phyloP scores from a whole-genome alignment of 1,284 basidiomycete genomes.

The Apiotrichum sp. region DNA sequence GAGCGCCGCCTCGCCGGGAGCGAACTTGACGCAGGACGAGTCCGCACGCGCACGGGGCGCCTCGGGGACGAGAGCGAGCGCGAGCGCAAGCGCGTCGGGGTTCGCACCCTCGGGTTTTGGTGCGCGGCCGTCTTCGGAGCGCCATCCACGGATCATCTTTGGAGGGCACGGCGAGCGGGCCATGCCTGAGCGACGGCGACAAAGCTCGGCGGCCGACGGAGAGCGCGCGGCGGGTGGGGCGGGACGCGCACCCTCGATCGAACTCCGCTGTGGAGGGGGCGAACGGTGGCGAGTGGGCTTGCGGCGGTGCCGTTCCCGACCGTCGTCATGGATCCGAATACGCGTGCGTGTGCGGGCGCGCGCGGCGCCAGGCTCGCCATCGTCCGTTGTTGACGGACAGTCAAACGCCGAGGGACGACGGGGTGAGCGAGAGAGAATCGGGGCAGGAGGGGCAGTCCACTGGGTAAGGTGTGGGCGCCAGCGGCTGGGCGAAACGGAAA shows the following conservation, averaged over 20 bases:
- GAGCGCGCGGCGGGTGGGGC: conserved; percentile 30
- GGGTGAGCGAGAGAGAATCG: conserved; percentile 10
- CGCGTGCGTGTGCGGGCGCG: conserved; percentile 3
- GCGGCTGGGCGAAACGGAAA: neutral
- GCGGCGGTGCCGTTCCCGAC: neutral
- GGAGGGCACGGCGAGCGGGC: neutral
- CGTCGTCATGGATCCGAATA: conserved; percentile 13
- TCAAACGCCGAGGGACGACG: neutral
- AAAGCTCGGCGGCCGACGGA: conserved; percentile 26
- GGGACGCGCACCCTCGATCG: neutral
- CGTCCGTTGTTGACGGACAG: conserved; percentile 5
- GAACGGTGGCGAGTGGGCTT: conserved; percentile 25
- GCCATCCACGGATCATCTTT: conserved; percentile 4
- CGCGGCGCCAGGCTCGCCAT: conserved; percentile 1
- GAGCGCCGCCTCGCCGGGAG: neutral
- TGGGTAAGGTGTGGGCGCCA: conserved; percentile 4
- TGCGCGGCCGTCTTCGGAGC: conserved; percentile 8
- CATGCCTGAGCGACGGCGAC: conserved; percentile 16
- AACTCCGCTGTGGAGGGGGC: conserved; percentile 21
- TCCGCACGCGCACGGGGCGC: neutral
- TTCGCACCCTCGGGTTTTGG: neutral
- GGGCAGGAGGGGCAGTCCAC: conserved; percentile 1
- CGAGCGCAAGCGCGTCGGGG: neutral
- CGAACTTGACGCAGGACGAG: neutral
- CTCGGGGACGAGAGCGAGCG: neutral